phyloP scores from a whole-genome alignment of 2,329 filamentous ascomycete genomes.

The Dryadomyces quercus-mongolicae region DNA sequence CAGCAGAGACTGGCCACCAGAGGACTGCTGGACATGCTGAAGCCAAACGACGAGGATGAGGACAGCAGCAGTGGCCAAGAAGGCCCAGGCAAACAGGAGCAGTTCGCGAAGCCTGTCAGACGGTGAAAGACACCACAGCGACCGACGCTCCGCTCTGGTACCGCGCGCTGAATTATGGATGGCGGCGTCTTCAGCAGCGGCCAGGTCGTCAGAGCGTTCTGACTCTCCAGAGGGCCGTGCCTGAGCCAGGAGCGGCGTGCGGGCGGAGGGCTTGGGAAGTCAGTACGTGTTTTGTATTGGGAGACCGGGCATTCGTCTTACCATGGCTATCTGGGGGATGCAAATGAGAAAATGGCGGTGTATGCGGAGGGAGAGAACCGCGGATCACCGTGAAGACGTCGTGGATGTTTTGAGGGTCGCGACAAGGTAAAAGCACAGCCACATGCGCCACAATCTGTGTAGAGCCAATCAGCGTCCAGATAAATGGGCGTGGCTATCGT shows the following conservation, averaged over 20 bases:
- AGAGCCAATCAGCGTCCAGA: no score
- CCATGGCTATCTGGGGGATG: constrained; percentile 1
- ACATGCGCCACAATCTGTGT: not conserved
- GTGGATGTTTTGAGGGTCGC: no score
- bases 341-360: not conserved
- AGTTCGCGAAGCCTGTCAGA: constrained; percentile 50
- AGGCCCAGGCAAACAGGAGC: constrained; percentile 69
- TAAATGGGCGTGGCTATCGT: no score
- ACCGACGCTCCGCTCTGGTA: not conserved
- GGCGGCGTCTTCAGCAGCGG: constrained; percentile 20
- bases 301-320: not conserved
- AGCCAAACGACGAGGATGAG: constrained; percentile 68
- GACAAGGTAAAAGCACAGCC: not conserved
- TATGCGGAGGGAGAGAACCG: not conserved
- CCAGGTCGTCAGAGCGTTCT: constrained; percentile 17
- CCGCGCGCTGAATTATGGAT: constrained; percentile 14
- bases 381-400: no score
- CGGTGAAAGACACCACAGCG: not conserved
- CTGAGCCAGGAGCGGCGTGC: constrained; percentile 29
- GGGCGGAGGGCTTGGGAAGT: constrained; percentile 23
- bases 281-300: not conserved
- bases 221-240: constrained; percentile 18
- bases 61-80: constrained; percentile 66
- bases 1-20: constrained; percentile 16
- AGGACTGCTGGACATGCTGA: constrained; percentile 54